These are phyloP conservation scores for Scheffersomyces parashehatae DNA, from an alignment of 1,139 yeast genomes.

Conservation along the genomic window DNA sequence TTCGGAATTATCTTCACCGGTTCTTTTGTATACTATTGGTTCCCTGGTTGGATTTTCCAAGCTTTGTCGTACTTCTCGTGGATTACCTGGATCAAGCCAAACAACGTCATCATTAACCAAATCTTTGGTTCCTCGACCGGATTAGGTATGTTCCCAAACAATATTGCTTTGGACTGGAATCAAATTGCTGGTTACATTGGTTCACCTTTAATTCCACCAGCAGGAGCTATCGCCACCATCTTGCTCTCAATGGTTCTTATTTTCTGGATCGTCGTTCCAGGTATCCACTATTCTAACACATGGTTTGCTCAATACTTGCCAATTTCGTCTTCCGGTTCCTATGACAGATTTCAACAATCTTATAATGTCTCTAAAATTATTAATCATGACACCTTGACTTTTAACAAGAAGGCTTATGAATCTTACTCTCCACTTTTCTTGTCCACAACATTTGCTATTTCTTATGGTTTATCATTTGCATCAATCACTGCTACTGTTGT, in stretches of 20 bases:
- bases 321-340: conserved; percentile 40
- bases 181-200: conserved; percentile 56
- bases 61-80: conserved; percentile 25
- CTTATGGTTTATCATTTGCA: conserved; percentile 67
- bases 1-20: conserved; percentile 28
- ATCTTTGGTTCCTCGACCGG: conserved; percentile 62
- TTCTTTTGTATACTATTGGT: conserved; percentile 40
- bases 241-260: conserved; percentile 30
- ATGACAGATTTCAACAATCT: conserved; percentile 33
- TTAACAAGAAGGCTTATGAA: conserved; percentile 50
- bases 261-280: conserved; percentile 46
- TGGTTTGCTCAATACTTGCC: conserved; percentile 49
- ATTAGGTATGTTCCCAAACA: conserved; percentile 60
- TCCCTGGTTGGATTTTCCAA: conserved; percentile 39
- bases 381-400: conserved; percentile 37
- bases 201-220: conserved; percentile 70
- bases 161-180: conserved; percentile 43
- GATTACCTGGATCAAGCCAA: conserved; percentile 33
- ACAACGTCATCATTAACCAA: conserved; percentile 55
- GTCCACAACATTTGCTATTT: conserved; percentile 61
- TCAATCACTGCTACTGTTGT: conserved; percentile 57
- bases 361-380: conserved; percentile 47
- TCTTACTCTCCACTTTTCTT: conserved; percentile 59
- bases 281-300: conserved; percentile 40
- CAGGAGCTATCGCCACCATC: conserved; percentile 54